These are phyloP conservation scores for Akanthomyces dipterigenus DNA, from an alignment of 2,329 filamentous ascomycete genomes.

Conservation along the genomic window DNA sequence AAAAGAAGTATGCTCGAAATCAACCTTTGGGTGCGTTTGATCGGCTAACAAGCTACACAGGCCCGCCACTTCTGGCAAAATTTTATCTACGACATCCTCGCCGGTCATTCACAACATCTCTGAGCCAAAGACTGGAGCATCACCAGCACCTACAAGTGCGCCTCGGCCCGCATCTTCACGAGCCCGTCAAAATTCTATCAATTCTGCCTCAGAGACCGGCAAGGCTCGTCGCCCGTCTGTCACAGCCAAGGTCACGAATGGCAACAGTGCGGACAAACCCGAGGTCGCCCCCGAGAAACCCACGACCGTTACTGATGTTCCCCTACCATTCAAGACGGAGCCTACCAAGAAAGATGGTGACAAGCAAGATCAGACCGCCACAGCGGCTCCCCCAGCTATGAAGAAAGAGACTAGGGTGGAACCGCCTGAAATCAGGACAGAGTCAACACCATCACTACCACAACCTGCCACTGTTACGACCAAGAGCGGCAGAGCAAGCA, in stretches of 20 bases:
- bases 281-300: slow-evolving; percentile 32
- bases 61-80: slow-evolving; percentile 44
- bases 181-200: slow-evolving; percentile 67
- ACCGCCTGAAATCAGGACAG: slow-evolving; percentile 30
- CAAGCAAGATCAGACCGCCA: slow-evolving; percentile 20
- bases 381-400: slow-evolving; percentile 18
- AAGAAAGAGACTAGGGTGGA: slow-evolving; percentile 39
- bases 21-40: slow-evolving; percentile 9
- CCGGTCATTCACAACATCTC: slow-evolving; percentile 64
- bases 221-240: slow-evolving; percentile 52
- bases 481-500: slow-evolving; percentile 60
- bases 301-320: slow-evolving; percentile 45
- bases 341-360: slow-evolving; percentile 28
- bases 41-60: slow-evolving; percentile 18
- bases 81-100: slow-evolving; percentile 68
- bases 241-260: slow-evolving; percentile 55
- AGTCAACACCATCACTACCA: slow-evolving; percentile 39
- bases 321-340: slow-evolving; percentile 26
- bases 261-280: slow-evolving; percentile 28
- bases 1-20: slow-evolving; percentile 61
- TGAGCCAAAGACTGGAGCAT: slow-evolving; percentile 50
- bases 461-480: slow-evolving; percentile 46
- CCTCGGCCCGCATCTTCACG: slow-evolving; percentile 62
- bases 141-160: slow-evolving; percentile 51
- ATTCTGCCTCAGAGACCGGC: slow-evolving; percentile 48